These are phyloP conservation scores for Pontederia paniculata DNA, from an alignment of 176 grass and related monocot genomes.

Conservation along the genomic window DNA sequence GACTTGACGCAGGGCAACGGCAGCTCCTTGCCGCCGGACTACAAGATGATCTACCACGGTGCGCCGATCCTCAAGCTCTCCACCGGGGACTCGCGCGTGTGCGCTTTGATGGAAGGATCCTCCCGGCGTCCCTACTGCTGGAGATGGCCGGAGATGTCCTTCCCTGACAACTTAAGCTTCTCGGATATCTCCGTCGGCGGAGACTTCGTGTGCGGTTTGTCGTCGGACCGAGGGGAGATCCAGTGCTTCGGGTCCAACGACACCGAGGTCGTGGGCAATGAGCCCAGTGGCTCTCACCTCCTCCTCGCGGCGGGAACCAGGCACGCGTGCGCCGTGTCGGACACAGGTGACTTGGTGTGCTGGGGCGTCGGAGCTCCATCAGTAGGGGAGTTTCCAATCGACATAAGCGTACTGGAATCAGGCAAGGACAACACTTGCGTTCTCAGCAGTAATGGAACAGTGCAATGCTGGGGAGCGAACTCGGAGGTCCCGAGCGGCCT, in stretches of 20 bases:
- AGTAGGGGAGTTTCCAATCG: constrained; percentile 8
- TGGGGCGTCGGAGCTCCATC: constrained; percentile 39
- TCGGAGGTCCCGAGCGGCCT: constrained; percentile 24
- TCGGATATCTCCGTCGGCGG: constrained; percentile 55
- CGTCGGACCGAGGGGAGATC: constrained; percentile 1
- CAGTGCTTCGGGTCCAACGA: constrained; percentile 49
- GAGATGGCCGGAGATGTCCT: constrained; percentile 44
- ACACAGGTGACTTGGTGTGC: constrained; percentile 24
- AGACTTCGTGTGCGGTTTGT: constrained; percentile 61
- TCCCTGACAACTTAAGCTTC: constrained; percentile 21
- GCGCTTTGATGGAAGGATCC: constrained; percentile 37
- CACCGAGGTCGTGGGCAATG: constrained; percentile 22
- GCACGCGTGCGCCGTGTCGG: constrained; percentile 60
- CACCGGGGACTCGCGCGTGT: constrained; percentile 51
- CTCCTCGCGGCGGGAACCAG: constrained; percentile 24
- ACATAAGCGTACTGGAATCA: constrained; percentile 42
- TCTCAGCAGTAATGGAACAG: constrained; percentile 42
- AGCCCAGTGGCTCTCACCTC: constrained; percentile 20
- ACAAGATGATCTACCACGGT: constrained; percentile 62
- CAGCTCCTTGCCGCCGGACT: neutral
- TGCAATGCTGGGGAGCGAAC: constrained; percentile 50
- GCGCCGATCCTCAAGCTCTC: constrained; percentile 40
- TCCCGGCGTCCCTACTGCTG: constrained; percentile 49
- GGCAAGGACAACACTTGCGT: constrained; percentile 38
- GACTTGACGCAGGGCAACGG: constrained; percentile 22